phyloP scores from a whole-genome alignment of 2,329 filamentous ascomycete genomes.

The Curvularia eragrostidis region DNA sequence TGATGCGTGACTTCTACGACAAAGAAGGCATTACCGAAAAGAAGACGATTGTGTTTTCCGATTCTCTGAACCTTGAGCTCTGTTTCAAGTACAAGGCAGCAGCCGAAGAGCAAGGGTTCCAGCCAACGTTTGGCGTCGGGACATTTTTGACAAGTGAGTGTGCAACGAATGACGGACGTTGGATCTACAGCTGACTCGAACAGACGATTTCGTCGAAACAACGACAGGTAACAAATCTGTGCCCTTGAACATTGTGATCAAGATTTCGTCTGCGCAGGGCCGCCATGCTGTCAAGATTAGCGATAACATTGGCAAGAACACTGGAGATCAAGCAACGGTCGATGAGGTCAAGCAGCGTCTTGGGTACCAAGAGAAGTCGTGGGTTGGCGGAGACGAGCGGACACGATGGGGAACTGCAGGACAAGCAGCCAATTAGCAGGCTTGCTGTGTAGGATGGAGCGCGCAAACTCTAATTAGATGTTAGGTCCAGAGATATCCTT shows the following conservation, averaged over 20 bases:
- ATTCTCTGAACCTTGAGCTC: slow-evolving; percentile 88
- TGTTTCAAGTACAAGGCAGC: slow-evolving; percentile 89
- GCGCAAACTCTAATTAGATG: background rate
- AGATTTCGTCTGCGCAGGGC: slow-evolving; percentile 84
- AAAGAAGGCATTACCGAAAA: slow-evolving; percentile 74
- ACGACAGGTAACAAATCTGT: slow-evolving; percentile 81
- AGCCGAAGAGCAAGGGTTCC: slow-evolving; percentile 80
- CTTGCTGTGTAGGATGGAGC: slow-evolving; percentile 1
- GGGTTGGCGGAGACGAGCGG: slow-evolving; percentile 84
- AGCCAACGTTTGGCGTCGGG: slow-evolving; percentile 89
- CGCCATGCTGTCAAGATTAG: slow-evolving; percentile 90
- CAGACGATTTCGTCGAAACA: slow-evolving; percentile 80
- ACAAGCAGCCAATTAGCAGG: slow-evolving; percentile 25
- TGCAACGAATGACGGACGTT: background rate
- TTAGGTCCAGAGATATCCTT: background rate
- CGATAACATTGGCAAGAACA: slow-evolving; percentile 90
- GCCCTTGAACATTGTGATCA: slow-evolving; percentile 97
- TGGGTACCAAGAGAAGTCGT: slow-evolving; percentile 84
- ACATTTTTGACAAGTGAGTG: slow-evolving; percentile 84
- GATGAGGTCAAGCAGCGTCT: slow-evolving; percentile 82
- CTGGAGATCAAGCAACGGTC: slow-evolving; percentile 80
- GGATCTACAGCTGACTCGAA: slow-evolving; percentile 20
- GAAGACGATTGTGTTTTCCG: slow-evolving; percentile 94
- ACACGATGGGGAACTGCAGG: slow-evolving; percentile 72
- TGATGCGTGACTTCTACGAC: slow-evolving; percentile 83